These are phyloP conservation scores for Colletotrichum endophyticum DNA, from an alignment of 2,329 filamentous ascomycete genomes.

Conservation along the genomic window DNA sequence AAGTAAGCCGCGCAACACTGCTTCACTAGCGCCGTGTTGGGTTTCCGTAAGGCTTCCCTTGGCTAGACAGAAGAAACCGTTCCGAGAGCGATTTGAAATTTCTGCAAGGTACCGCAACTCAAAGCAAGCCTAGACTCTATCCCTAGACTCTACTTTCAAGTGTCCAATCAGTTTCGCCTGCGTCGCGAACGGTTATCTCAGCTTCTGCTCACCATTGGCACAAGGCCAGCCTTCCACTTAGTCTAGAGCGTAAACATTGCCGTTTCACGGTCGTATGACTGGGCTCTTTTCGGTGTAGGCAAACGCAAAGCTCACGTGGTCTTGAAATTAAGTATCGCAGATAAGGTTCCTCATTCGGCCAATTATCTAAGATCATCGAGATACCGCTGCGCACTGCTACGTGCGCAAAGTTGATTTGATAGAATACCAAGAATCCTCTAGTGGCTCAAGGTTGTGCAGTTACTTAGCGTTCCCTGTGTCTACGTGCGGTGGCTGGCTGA, in stretches of 20 bases:
- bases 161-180: background rate
- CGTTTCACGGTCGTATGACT: background rate
- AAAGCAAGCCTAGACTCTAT: background rate
- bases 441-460: background rate
- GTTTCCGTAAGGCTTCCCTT: background rate
- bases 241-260: background rate
- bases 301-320: background rate
- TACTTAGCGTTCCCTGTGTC: background rate
- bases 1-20: background rate
- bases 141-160: background rate
- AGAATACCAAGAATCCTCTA: background rate
- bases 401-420: background rate
- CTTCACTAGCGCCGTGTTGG: background rate
- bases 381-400: background rate
- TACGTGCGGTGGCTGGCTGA: background rate
- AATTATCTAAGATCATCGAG: background rate
- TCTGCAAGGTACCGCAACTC: background rate
- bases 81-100: background rate
- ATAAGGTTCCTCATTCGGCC: background rate
- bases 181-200: background rate
- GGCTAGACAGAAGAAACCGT: background rate
- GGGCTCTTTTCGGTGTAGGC: background rate
- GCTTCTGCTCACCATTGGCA: background rate
- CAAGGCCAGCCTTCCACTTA: background rate
- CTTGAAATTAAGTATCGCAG: background rate